Percentiles rank a stretch among this genome's conserved stretches.
These are phyloP conservation scores for Trichoderma endophyticum DNA, from an alignment of 2,329 filamentous ascomycete species.

Conservation along the genomic window DNA sequence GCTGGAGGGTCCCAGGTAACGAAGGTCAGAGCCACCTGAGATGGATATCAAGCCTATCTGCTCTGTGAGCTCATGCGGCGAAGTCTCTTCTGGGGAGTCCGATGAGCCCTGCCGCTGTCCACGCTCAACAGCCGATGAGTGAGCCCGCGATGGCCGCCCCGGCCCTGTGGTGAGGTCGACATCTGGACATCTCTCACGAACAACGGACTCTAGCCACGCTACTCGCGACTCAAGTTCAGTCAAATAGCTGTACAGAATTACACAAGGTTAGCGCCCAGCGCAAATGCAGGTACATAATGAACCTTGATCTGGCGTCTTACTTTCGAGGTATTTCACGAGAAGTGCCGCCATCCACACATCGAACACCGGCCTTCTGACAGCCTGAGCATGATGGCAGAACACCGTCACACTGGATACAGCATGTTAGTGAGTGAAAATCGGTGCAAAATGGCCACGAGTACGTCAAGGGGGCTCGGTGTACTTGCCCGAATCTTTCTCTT, in stretches of 20 bases:
- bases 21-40: slow-evolving; percentile 44
- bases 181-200: slow-evolving; percentile 41
- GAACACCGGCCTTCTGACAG: slow-evolving; percentile 15
- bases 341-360: slow-evolving; percentile 10
- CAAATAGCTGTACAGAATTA: neutral
- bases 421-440: neutral
- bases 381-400: slow-evolving; percentile 9
- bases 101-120: neutral
- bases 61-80: slow-evolving; percentile 46
- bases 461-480: neutral
- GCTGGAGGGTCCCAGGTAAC: slow-evolving; percentile 55
- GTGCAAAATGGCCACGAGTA: neutral
- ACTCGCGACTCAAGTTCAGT: slow-evolving; percentile 7
- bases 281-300: neutral
- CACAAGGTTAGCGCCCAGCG: neutral
- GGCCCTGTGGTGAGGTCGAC: slow-evolving; percentile 36
- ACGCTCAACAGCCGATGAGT: neutral
- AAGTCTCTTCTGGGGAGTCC: slow-evolving; percentile 23
- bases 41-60: slow-evolving; percentile 46
- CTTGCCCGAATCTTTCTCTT: slow-evolving; percentile 15
- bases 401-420: slow-evolving; percentile 2
- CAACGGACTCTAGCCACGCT: slow-evolving; percentile 45
- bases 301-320: neutral
- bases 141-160: slow-evolving; percentile 9
- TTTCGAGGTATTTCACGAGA: slow-evolving; percentile 17